Evolutionary conservation across 2,329 filamentous ascomycete genomes (phyloP).

Genomic region (Xylaria sp.): DNA sequence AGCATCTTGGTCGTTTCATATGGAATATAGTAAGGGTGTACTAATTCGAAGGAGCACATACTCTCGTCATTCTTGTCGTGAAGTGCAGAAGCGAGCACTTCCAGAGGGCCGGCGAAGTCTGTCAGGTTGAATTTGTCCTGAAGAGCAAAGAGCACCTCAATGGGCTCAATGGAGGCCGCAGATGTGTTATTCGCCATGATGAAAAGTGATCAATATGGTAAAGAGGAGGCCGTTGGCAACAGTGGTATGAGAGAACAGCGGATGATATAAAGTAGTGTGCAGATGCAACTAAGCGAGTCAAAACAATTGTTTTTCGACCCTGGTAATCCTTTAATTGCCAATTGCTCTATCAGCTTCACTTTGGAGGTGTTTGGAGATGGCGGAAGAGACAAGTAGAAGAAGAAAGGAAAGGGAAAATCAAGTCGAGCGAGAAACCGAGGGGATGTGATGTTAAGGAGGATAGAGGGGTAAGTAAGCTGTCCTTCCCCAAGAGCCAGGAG

Average conservation of each 20-base stretch:
- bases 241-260: background rate
- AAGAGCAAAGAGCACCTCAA: conserved; percentile 65
- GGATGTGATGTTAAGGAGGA: conserved; percentile 30
- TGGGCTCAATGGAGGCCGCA: conserved; percentile 63
- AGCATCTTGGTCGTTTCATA: background rate
- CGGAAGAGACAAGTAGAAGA: conserved; percentile 25
- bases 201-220: conserved; percentile 18
- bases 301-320: conserved; percentile 17
- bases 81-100: conserved; percentile 56
- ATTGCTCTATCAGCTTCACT: conserved; percentile 31
- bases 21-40: background rate
- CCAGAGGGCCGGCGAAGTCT: conserved; percentile 62
- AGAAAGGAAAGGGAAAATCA: conserved; percentile 26
- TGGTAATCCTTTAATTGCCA: conserved; percentile 17
- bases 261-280: background rate
- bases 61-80: conserved; percentile 60
- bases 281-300: conserved; percentile 1
- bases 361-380: conserved; percentile 8
- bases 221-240: conserved; percentile 14
- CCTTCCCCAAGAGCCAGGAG: conserved; percentile 4
- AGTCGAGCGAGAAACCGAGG: conserved; percentile 34
- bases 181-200: conserved; percentile 63
- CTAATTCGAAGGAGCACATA: conserved; percentile 43
- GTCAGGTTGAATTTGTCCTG: conserved; percentile 65
- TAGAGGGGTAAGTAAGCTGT: conserved; percentile 35